Percentiles rank a stretch among this genome's conserved stretches.
phyloP scores from a whole-genome alignment of 306 rosid species.

The Cucurbita ficifolia region DNA sequence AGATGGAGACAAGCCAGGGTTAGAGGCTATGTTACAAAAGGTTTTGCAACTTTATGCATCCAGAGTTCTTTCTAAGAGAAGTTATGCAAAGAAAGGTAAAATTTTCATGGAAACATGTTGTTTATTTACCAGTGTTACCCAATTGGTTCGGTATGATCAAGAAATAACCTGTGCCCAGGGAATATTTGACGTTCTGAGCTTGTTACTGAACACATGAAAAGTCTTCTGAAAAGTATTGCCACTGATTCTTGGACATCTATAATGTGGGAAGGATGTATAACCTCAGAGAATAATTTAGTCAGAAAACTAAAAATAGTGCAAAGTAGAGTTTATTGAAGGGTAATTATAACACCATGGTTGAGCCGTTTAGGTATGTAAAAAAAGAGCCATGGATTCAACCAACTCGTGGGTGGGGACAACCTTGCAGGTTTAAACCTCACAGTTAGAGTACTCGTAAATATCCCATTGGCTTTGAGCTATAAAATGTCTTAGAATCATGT shows the following conservation, averaged over 20 bases:
- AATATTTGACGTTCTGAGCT: neutral
- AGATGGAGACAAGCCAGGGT: conserved; percentile 94
- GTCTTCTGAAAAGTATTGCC: neutral
- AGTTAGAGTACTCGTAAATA: neutral
- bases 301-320: neutral
- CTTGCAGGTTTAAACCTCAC: neutral
- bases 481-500: neutral
- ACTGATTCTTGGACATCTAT: neutral
- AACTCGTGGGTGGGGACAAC: neutral
- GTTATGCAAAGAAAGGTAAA: conserved; percentile 62
- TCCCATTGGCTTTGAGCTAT: neutral
- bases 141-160: neutral
- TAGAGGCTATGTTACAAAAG: conserved; percentile 92
- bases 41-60: conserved; percentile 91
- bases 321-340: neutral
- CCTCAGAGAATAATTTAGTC: neutral
- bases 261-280: neutral
- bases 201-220: neutral
- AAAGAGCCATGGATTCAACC: neutral
- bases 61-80: conserved; percentile 67
- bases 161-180: neutral
- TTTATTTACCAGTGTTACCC: neutral
- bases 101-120: neutral
- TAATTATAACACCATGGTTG: neutral
- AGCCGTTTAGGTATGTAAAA: neutral